phyloP scores from a whole-genome alignment of 176 grass and related monocot species.

The Pharus latifolius region DNA sequence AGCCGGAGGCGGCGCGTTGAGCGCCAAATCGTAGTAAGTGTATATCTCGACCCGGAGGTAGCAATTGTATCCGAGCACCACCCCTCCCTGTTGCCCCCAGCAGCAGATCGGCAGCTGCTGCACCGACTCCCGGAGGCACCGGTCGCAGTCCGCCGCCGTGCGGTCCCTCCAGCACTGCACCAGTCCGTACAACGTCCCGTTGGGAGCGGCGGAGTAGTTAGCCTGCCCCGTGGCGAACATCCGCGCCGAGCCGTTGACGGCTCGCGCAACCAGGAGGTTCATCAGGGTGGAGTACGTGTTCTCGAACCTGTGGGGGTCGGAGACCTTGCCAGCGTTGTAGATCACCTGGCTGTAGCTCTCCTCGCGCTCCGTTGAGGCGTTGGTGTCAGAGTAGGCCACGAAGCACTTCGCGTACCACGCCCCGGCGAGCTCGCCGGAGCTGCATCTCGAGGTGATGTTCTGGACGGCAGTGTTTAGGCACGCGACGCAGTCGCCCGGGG shows the following conservation, averaged over 20 bases:
- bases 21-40: conserved; percentile 17
- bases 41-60: conserved; percentile 25
- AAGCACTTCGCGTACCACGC: conserved; percentile 11
- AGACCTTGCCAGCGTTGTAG: not conserved
- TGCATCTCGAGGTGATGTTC: conserved; percentile 5
- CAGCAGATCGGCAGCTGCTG: not conserved
- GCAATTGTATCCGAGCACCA: conserved; percentile 22
- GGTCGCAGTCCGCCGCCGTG: conserved; percentile 2
- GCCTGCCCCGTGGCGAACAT: conserved; percentile 28
- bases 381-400: conserved; percentile 26
- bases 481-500: not conserved
- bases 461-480: not conserved
- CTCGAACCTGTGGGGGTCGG: not conserved
- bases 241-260: conserved; percentile 1
- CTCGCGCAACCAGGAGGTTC: not conserved
- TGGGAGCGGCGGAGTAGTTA: not conserved
- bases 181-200: conserved; percentile 38
- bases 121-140: conserved; percentile 15
- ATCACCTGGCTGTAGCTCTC: rapidly evolving
- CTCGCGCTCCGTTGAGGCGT: not conserved
- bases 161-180: conserved; percentile 45
- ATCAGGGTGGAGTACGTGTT: conserved; percentile 22
- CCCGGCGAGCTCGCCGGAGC: not conserved
- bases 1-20: not conserved
- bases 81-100: not conserved